A percentile compares a stretch with the other conserved stretches of the same genome.
Conservation (phyloP, 257 asterid species). For the Solanum tacnaense region DNA sequence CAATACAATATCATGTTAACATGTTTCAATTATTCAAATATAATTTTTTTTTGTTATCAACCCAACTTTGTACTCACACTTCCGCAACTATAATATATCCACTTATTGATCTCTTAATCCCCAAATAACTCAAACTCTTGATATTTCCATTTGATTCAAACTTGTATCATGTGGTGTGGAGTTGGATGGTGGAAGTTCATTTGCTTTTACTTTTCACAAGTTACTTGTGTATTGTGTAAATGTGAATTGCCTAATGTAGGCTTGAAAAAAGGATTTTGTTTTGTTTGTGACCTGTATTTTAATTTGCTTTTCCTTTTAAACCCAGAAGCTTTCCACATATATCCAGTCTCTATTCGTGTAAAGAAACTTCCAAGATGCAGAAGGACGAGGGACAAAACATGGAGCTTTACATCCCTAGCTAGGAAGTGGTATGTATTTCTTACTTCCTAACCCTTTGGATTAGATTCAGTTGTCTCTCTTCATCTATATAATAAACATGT, state of each 20-base stretch:
- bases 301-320: not conserved
- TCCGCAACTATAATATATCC: not conserved
- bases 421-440: slow-evolving; percentile 37
- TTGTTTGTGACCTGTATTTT: not conserved
- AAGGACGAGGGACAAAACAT: slow-evolving; percentile 61
- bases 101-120: not conserved
- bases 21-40: not conserved
- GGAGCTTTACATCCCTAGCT: slow-evolving; percentile 62
- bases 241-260: not conserved
- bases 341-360: not conserved
- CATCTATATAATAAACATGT: not conserved
- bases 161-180: not conserved
- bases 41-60: not conserved
- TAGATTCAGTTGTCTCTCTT: not conserved
- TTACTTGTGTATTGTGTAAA: not conserved
- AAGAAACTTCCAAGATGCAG: slow-evolving; percentile 32
- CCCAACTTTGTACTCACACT: not conserved
- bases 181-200: not conserved
- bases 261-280: not conserved
- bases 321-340: not conserved
- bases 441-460: not conserved
- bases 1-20: not conserved
- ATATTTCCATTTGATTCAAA: not conserved
- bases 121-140: not conserved
- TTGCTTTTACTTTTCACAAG: not conserved